Percentiles rank a stretch among this genome's conserved stretches.
phyloP scores from a whole-genome alignment of 352 stramenopile species.

The Peronosclerospora sorghi region DNA sequence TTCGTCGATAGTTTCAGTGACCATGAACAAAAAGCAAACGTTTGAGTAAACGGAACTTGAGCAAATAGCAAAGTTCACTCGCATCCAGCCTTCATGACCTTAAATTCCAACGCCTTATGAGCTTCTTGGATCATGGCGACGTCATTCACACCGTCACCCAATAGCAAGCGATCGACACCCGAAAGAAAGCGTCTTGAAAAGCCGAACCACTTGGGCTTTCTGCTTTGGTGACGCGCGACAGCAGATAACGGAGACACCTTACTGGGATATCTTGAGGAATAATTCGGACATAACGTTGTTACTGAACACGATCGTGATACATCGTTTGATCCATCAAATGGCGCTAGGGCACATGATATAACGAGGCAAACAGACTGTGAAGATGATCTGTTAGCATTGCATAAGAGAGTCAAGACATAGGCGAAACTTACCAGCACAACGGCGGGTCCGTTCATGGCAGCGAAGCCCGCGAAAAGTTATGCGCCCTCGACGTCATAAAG shows the following conservation, averaged over 20 bases:
- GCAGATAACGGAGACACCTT: constrained; percentile 82
- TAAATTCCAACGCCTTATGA: constrained; percentile 38
- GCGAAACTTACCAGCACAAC: too few species aligned
- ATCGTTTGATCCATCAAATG: too few species aligned
- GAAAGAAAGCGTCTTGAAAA: constrained; percentile 80
- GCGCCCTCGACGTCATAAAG: too few species aligned
- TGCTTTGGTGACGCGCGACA: constrained; percentile 88
- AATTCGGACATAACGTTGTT: constrained; percentile 59
- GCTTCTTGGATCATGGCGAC: constrained; percentile 99
- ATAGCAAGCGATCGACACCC: constrained; percentile 90
- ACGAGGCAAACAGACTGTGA: too few species aligned
- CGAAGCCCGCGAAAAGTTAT: too few species aligned
- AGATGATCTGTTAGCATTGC: too few species aligned
- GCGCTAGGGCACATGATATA: too few species aligned
- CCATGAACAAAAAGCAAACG: constrained; percentile 89
- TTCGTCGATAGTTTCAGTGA: constrained; percentile 86
- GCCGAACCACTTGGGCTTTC: constrained; percentile 82
- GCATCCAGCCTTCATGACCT: constrained; percentile 89
- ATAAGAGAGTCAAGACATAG: too few species aligned
- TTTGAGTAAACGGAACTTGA: constrained; percentile 90
- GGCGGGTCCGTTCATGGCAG: too few species aligned
- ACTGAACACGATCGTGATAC: constrained; percentile 29
- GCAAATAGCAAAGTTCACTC: constrained; percentile 88
- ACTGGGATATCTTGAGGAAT: constrained; percentile 80
- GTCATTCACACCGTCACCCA: constrained; percentile 98